Evolutionary conservation across 192 early-diverging fungal genomes (phyloP), one percentile per base, ranked within the genome.

Genomic region (Spizellomyces punctatus): DNA sequence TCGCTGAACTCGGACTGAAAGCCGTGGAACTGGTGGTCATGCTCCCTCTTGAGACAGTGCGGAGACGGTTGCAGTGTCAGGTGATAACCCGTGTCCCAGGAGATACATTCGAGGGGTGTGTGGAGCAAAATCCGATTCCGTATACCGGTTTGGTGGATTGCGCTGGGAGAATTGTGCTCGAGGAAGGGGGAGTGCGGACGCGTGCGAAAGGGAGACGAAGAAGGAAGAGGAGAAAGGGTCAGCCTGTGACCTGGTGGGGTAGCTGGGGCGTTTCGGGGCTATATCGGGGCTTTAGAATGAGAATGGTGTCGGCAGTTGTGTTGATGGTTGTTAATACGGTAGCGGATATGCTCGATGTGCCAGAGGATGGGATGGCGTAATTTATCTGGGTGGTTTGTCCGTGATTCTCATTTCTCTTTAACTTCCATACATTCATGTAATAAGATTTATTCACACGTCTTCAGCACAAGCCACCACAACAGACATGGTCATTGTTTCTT

Each of bases 41-140:
- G 64, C 69, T 95, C 56, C 96, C 96, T 0, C 67, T 99, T 6
- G 93, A 97, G 46, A 99, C 95, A 4, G 84, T 93, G 65, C 83
- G 93, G 27, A 85, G 90, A 60, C 82, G 96, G 7, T 76, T 99
- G 48, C 90, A 94, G 58, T 91, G 91, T 58, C 96, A 98, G 76
- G 67, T 79, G 10, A 7, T n/a, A 69, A 56, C 64, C 14, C 66
- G 74, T 41, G 21, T 45, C 42, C 72, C 64, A 19, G 65, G 68
- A 22, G 71, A 71, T 41, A 46, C 66, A 22, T 80, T 82, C 58
- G 75, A 82, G 52, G 58, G 78, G 27, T 55, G 74, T 41, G 81
- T 85, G 54, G 68, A 74, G 48, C 45, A 50, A 6, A 77, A 62
- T 44, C 64, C 63, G 42, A 66, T 84, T 44, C 85, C 83, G 14